These are phyloP conservation scores for Boletus coccyginus DNA, from an alignment of 768 basidiomycete species.

Conservation along the genomic window DNA sequence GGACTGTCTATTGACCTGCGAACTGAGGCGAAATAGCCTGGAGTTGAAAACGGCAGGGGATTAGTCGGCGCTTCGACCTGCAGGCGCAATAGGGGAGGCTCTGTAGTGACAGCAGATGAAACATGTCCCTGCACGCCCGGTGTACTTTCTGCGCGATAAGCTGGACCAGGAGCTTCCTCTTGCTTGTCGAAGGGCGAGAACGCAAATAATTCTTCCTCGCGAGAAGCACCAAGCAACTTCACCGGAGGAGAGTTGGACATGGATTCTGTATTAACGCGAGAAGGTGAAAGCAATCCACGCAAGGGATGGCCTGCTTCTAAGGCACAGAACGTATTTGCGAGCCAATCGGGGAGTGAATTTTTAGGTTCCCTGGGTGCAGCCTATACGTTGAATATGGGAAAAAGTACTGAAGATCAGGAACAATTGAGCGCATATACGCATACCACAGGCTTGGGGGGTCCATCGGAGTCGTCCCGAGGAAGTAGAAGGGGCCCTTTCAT, in stretches of 20 bases:
- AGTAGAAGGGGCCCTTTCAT: slow-evolving; percentile 23
- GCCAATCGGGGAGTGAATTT: slow-evolving; percentile 52
- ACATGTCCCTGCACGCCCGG: not conserved
- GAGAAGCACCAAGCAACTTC: slow-evolving; percentile 1
- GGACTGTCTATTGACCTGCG: not conserved
- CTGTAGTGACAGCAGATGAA: not conserved
- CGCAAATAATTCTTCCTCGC: slow-evolving; percentile 25
- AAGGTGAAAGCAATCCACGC: slow-evolving; percentile 29
- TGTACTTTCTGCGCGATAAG: not conserved
- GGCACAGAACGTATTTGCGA: slow-evolving; percentile 48
- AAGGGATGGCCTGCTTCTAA: slow-evolving; percentile 38
- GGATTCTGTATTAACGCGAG: slow-evolving; percentile 6
- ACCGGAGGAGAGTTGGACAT: not conserved
- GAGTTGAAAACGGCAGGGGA: slow-evolving; percentile 25
- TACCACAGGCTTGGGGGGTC: slow-evolving; percentile 18
- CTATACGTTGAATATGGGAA: slow-evolving; percentile 12
- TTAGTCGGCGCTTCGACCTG: not conserved
- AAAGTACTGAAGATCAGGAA: slow-evolving; percentile 10
- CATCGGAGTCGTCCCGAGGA: slow-evolving; percentile 6
- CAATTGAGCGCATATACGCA: slow-evolving; percentile 29
- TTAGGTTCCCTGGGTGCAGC: slow-evolving; percentile 20
- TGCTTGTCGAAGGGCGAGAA: slow-evolving; percentile 27
- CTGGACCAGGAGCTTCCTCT: not conserved
- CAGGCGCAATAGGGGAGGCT: not conserved
- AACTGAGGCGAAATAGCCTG: slow-evolving; percentile 19